These are phyloP conservation scores for Aspergillus niger DNA, from an alignment of 2,329 filamentous ascomycete genomes.

Conservation along the genomic window DNA sequence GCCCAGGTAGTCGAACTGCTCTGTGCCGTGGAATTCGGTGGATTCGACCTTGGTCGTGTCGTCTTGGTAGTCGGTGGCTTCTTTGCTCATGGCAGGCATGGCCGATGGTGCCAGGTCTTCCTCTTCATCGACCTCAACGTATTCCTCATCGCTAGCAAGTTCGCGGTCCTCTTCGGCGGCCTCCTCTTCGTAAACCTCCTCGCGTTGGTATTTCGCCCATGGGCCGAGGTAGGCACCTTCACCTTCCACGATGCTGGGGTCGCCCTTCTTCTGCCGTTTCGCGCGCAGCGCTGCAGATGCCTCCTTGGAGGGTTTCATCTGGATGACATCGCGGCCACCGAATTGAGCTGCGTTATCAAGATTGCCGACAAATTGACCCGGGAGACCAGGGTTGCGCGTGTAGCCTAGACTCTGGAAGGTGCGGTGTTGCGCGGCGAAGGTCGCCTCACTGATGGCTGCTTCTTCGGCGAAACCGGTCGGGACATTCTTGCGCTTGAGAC, in stretches of 20 bases:
- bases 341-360: constrained; percentile 47
- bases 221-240: constrained; percentile 88
- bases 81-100: constrained; percentile 53
- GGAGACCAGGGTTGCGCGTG: constrained; percentile 50
- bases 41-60: constrained; percentile 71
- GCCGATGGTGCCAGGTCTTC: constrained; percentile 55
- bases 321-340: constrained; percentile 56
- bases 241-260: constrained; percentile 80
- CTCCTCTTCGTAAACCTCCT: constrained; percentile 71
- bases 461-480: constrained; percentile 86
- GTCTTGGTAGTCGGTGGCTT: constrained; percentile 52
- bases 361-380: constrained; percentile 51
- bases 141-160: constrained; percentile 76
- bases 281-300: constrained; percentile 67
- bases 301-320: constrained; percentile 66
- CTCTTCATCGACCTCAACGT: constrained; percentile 66
- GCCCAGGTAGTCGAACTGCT: constrained; percentile 89
- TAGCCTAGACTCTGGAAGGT: constrained; percentile 70
- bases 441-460: constrained; percentile 84
- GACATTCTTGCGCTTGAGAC: constrained; percentile 75
- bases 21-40: constrained; percentile 79
- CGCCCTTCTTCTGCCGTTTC: constrained; percentile 83
- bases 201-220: constrained; percentile 82
- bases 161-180: constrained; percentile 69
- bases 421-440: constrained; percentile 84